Conservation (phyloP, 495 filamentous ascomycete species). For the Aspergillus homomorphus region DNA sequence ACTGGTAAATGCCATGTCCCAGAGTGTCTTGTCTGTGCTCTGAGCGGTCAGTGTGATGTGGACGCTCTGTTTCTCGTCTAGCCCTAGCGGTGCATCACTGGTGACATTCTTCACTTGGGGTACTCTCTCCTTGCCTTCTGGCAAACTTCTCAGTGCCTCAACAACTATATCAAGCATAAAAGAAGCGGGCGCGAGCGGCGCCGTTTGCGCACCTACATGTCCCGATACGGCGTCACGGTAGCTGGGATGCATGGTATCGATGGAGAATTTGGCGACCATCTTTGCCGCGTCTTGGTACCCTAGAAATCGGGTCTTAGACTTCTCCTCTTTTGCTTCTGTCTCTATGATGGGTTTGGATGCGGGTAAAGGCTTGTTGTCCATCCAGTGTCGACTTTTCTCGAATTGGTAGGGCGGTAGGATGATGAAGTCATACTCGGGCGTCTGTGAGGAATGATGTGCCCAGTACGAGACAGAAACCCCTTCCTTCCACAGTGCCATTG, state of each 20-base stretch:
- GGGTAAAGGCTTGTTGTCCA: conserved; percentile 28
- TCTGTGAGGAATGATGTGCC: conserved; percentile 42
- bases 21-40: conserved; percentile 17
- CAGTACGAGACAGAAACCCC: conserved; percentile 45
- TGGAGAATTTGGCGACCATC: conserved; percentile 37
- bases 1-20: conserved; percentile 20
- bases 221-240: conserved; percentile 39
- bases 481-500: conserved; percentile 45
- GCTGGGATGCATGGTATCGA: conserved; percentile 42
- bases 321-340: not conserved
- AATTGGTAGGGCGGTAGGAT: conserved; percentile 56
- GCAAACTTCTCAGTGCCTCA: conserved; percentile 44
- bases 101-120: conserved; percentile 37
- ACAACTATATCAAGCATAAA: conserved; percentile 46
- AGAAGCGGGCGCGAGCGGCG: conserved; percentile 47
- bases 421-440: conserved; percentile 29
- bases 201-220: conserved; percentile 46
- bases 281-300: conserved; percentile 41
- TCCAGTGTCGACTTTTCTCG: conserved; percentile 43
- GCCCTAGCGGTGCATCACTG: conserved; percentile 40
- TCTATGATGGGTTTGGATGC: too few relatives aligned
- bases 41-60: conserved; percentile 35
- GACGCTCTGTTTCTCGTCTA: conserved; percentile 34
- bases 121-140: conserved; percentile 15
- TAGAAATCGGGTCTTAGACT: conserved; percentile 29